Conservation (phyloP, 768 basidiomycete species). For the Boletus fagicola region DNA sequence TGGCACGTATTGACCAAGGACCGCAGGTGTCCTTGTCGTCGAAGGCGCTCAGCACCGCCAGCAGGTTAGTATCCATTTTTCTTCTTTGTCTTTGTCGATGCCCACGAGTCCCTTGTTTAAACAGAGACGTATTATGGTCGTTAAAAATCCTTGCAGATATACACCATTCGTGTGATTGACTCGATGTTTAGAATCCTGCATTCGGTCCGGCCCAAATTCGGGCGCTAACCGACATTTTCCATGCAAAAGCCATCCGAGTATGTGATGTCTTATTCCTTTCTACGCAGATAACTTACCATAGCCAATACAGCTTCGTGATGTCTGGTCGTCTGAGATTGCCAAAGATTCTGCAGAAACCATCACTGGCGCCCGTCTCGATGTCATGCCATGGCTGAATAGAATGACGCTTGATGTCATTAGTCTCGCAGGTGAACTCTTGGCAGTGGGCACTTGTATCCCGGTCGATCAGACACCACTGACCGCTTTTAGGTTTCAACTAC, state of each 20-base stretch:
- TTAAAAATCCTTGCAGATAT: background rate
- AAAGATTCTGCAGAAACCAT: conserved; percentile 14
- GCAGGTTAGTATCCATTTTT: conserved; percentile 28
- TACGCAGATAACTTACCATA: background rate
- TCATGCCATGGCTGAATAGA: no score
- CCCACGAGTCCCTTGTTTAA: background rate
- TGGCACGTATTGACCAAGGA: background rate
- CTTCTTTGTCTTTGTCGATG: background rate
- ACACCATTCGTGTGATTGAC: background rate
- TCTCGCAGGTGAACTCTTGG: no score
- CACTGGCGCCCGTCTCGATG: no score
- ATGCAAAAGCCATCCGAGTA: conserved; percentile 55
- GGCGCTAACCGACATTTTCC: conserved; percentile 56
- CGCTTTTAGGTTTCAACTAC: no score
- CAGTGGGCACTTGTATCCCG: no score
- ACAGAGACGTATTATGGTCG: conserved; percentile 36
- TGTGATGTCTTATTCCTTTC: background rate
- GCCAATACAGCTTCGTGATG: no score
- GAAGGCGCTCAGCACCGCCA: conserved; percentile 40
- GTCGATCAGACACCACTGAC: no score
- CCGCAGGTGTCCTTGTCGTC: conserved; percentile 46
- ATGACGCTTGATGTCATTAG: no score
- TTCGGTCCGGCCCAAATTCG: conserved; percentile 61
- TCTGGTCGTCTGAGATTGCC: conserved; percentile 24
- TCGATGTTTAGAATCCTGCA: conserved; percentile 52